Base-by-base conservation (phyloP, 352 stramenopile genomes). In the Phytophthora podocarpi region DNA sequence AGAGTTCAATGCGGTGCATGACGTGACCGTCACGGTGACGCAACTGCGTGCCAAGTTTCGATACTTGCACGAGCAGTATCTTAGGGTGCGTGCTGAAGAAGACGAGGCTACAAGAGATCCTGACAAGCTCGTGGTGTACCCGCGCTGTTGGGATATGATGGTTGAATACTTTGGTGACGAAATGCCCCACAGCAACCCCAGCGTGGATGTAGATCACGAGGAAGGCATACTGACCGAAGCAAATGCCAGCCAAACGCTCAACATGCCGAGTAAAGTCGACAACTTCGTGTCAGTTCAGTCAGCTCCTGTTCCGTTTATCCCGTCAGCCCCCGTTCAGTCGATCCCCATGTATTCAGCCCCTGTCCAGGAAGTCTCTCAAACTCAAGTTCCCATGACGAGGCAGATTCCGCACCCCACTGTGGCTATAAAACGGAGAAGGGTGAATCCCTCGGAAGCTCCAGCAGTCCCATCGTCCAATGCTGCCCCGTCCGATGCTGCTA, bases 1-100 rank as follows among this genome's bases (percentile, higher is more conserved):
- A 11, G 40, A 45, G 40, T 73, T 73, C 18, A 70, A 67, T 28
- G 36, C 39, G n/a, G 63, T 41, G 48, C 48, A 67, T 37, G 15
- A 30, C 3, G 36, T 46, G 26, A 23, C n/a, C 16, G 51, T 63
- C 47, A 61, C 65, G 26, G 54, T 70, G 24, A 35, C 39, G 10
- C 60, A 74, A 36, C 34, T 70, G 15, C 59, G 65, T 12, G 37
- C 61, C 24, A 74, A 74, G 54, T 74, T 67, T 23, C 36, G 61
- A 13, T 55, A 61, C 21, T 32, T 70, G 18, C 60, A 67, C 3
- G 65, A 63, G 4, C 65, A 74, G 28, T 70, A 70, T 48, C 1
- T 46, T 5, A 56, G 47, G 8, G 26, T 58, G 16, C 52, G 52
- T 16, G 41, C 23, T 16, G 59, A 65, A 15, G 59, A 73, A 39